phyloP scores from a whole-genome alignment of 352 stramenopile species.

The Globisporangium takayamanum region DNA sequence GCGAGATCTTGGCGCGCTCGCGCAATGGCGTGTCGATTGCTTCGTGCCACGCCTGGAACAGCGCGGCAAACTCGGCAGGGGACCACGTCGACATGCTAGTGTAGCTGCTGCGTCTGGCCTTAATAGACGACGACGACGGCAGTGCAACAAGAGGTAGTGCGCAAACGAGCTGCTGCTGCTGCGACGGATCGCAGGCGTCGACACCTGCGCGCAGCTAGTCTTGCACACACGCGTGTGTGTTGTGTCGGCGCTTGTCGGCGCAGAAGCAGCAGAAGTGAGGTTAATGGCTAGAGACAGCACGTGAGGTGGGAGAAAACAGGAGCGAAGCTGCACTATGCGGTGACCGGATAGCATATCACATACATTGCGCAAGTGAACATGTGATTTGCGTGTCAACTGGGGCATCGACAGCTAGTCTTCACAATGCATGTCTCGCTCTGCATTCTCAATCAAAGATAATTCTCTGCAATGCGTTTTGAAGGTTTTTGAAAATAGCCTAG shows the following conservation, averaged over 20 bases:
- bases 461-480: neutral
- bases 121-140: neutral
- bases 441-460: neutral
- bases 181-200: too few species aligned
- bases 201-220: too few species aligned
- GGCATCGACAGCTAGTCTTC: neutral
- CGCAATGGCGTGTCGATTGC: constrained; percentile 8
- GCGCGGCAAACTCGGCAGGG: constrained; percentile 7
- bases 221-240: too few species aligned
- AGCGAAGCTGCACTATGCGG: too few species aligned
- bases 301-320: too few species aligned
- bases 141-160: too few species aligned
- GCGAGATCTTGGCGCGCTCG: constrained; percentile 14
- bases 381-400: neutral
- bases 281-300: too few species aligned
- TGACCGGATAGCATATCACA: neutral
- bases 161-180: too few species aligned
- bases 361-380: neutral
- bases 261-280: too few species aligned
- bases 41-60: constrained; percentile 15
- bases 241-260: too few species aligned
- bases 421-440: neutral
- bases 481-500: too few species aligned
- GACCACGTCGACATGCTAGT: constrained; percentile 10
- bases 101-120: neutral